Conservation (phyloP, 306 rosid genomes). For the Ormosia emarginata region DNA sequence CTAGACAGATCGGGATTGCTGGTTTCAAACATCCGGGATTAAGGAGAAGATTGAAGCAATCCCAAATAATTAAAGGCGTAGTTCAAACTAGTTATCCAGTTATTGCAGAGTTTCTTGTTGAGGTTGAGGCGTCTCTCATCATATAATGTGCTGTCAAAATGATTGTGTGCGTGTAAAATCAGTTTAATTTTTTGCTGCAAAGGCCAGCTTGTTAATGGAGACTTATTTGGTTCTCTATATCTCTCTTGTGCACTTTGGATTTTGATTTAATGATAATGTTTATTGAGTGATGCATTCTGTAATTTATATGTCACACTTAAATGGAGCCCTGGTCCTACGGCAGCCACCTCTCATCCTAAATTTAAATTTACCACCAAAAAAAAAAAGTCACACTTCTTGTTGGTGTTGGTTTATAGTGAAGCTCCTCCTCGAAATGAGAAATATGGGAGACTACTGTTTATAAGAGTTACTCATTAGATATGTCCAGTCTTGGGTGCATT, state of each 20-base stretch:
- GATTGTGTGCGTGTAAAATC: slow-evolving; percentile 19
- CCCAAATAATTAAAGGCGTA: neutral
- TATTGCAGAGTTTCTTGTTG: slow-evolving; percentile 4
- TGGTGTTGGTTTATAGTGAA: neutral
- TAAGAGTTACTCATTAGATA: neutral
- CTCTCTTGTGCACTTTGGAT: slow-evolving; percentile 22
- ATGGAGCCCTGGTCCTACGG: neutral
- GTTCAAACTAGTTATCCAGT: slow-evolving; percentile 8
- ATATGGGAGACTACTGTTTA: neutral
- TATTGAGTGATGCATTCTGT: slow-evolving; percentile 18
- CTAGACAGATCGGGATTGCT: slow-evolving; percentile 40
- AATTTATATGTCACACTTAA: neutral
- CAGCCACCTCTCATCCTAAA: too few relatives aligned
- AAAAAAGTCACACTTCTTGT: neutral
- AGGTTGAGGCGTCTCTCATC: slow-evolving; percentile 22
- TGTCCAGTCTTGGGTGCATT: neutral
- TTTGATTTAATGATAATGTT: slow-evolving; percentile 11
- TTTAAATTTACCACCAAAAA: too few relatives aligned
- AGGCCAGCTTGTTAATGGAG: slow-evolving; percentile 24
- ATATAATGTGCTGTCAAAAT: slow-evolving; percentile 17
- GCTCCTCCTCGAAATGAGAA: neutral
- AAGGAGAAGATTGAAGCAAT: slow-evolving; percentile 17
- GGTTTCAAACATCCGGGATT: slow-evolving; percentile 26
- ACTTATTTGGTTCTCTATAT: neutral
- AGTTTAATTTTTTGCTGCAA: neutral